phyloP scores from a whole-genome alignment of 2,329 filamentous ascomycete genomes.

The Microdochium paspali region DNA sequence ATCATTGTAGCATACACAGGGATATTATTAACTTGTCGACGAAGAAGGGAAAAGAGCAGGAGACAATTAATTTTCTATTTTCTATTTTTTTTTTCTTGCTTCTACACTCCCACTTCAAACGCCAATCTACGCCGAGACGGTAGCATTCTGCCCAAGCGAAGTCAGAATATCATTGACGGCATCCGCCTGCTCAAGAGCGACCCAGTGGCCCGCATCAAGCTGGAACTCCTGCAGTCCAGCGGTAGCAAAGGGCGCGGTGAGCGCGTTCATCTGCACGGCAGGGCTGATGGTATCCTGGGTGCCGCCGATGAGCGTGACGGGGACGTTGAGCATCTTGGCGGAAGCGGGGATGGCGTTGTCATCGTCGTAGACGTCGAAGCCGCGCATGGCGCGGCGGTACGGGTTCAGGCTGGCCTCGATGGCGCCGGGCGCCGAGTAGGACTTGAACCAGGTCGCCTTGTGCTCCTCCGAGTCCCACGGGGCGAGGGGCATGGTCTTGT shows the following conservation, averaged over 20 bases:
- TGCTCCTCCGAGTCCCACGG: constrained; percentile 3
- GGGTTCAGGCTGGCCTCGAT: constrained; percentile 2
- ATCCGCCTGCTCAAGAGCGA: not conserved
- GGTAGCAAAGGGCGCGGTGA: not conserved
- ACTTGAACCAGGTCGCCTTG: constrained; percentile 2
- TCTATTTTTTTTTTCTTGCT: not conserved
- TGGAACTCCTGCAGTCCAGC: not conserved
- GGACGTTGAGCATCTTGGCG: not conserved
- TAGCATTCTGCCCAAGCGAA: too few relatives aligned
- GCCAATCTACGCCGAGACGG: too few relatives aligned
- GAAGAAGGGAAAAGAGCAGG: too few relatives aligned
- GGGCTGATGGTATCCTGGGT: not conserved
- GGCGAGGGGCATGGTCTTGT: constrained; percentile 2
- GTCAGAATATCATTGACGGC: not conserved
- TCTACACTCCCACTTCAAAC: not conserved
- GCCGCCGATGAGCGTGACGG: constrained; percentile 1
- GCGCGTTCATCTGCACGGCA: not conserved
- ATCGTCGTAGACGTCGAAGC: constrained; percentile 3
- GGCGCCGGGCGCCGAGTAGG: constrained; percentile 1
- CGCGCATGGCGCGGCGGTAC: constrained; percentile 2
- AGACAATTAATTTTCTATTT: too few relatives aligned
- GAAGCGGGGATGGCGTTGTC: not conserved
- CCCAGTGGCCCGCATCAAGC: not conserved
- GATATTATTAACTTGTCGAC: too few relatives aligned
- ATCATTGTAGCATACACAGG: too few relatives aligned